These are phyloP conservation scores for Yarrowia phangngaensis DNA, from an alignment of 805 yeast genomes.

Conservation along the genomic window DNA sequence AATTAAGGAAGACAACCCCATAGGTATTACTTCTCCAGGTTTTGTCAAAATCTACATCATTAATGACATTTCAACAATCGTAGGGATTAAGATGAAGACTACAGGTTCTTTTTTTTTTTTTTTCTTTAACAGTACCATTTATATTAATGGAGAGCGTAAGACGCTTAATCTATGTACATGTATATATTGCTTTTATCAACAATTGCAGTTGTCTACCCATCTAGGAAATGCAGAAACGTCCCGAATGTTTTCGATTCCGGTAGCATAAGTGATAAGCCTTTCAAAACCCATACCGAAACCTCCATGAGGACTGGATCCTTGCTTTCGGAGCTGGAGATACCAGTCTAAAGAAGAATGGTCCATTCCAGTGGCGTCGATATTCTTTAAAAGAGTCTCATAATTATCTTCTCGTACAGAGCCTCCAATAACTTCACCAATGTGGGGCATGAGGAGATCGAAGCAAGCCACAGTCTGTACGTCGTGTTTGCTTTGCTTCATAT, in stretches of 20 bases:
- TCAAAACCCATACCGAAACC: conserved; percentile 97
- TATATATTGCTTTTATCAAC: conserved; percentile 35
- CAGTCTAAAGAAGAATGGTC: conserved; percentile 55
- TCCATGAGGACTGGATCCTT: conserved; percentile 90
- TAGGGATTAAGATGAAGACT: too few relatives aligned
- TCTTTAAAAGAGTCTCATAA: conserved; percentile 48
- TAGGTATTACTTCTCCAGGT: too few relatives aligned
- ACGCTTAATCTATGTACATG: not conserved
- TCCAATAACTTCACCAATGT: conserved; percentile 89
- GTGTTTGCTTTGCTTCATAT: conserved; percentile 60
- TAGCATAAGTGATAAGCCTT: conserved; percentile 67
- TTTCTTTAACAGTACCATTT: too few relatives aligned
- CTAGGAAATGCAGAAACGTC: conserved; percentile 89
- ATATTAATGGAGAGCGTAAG: too few relatives aligned
- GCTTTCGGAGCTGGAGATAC: conserved; percentile 70
- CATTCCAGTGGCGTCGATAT: conserved; percentile 52
- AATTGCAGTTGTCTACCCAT: conserved; percentile 52
- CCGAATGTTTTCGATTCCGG: conserved; percentile 71
- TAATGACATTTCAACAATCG: not conserved
- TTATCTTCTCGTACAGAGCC: conserved; percentile 88
- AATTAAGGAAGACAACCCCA: too few relatives aligned
- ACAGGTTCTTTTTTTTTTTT: too few relatives aligned
- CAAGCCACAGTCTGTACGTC: conserved; percentile 68
- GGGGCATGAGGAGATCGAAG: conserved; percentile 84
- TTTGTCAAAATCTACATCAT: too few relatives aligned